Base-by-base conservation (phyloP, 164 flowering plant genomes). In the Annona cherimola region DNA sequence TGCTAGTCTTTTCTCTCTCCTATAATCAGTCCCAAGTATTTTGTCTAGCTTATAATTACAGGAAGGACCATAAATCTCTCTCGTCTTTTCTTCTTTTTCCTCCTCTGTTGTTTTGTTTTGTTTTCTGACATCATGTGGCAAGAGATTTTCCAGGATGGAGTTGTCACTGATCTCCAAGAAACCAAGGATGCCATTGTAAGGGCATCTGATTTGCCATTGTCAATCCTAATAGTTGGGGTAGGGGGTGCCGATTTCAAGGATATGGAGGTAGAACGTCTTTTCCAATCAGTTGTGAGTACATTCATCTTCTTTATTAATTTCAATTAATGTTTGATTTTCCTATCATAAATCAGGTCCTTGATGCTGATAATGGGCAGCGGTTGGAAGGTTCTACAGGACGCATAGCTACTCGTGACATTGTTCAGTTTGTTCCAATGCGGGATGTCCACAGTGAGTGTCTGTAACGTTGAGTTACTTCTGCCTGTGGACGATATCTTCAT, bases 201-300 rank as follows among this genome's bases (percentile, higher is more conserved):
- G 78, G 98, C 99, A 70, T 95, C 99, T 69, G 97, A 92, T 78
- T 83, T 95, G 57, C 99, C 99, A 1, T 79, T 95, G 19, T 93
- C 98, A 19, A 83, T 95, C 78, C 94, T 92, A 16, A 85, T 95
- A 46, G 93, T 95, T 78, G 99, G 99, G 75, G 99, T 95, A 16
- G 99, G 99, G 44, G 74, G 80, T 63, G 96, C 97, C 44, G 96
- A 93, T 83, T 95, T 93, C 55, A 84, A 69, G 72, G 84, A 84
- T 73, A 95, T 93, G 99, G 96, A 93, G 97, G 99, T 92, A 82
- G 54, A 2, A 5, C 7, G 50, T 62, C 59, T 41, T 40, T 63
- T 61, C 39, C 63, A 61, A 3, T 61, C 63, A 9, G 63, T 50
- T 9, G 57, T 16, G 14, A 5, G 2, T 50, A 1, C 14, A 1